Conservation (phyloP, 129 eudicot genomes). For the Mikania micrantha region DNA sequence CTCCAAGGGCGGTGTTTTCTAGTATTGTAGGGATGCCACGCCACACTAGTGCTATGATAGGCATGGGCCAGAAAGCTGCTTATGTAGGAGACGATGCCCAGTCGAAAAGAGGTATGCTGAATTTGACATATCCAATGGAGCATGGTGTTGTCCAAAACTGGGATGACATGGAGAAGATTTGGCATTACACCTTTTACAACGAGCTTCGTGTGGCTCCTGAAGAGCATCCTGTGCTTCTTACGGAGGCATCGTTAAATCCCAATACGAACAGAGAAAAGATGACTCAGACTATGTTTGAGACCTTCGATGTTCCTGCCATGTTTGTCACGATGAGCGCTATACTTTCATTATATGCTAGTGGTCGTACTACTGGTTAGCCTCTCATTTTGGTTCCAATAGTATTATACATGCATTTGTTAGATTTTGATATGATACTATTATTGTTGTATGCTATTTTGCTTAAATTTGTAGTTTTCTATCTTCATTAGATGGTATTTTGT, state of each 20-base stretch:
- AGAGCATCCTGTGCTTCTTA: too few relatives aligned
- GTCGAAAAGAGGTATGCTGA: conserved; percentile 73
- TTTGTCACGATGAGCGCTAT: conserved; percentile 60
- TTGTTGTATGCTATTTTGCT: too few relatives aligned
- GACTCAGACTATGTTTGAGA: too few relatives aligned
- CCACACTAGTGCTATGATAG: conserved; percentile 70
- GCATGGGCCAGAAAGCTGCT: conserved; percentile 66
- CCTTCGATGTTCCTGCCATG: conserved; percentile 78
- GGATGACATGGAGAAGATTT: conserved; percentile 73
- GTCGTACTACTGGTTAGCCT: conserved; percentile 64
- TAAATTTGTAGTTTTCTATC: too few relatives aligned
- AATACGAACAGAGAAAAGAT: too few relatives aligned
- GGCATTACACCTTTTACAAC: too few relatives aligned
- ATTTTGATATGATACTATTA: not conserved
- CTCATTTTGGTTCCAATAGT: too few relatives aligned
- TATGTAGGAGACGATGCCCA: conserved; percentile 81
- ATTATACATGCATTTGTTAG: not conserved
- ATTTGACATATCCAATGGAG: conserved; percentile 67
- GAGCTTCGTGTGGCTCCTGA: too few relatives aligned
- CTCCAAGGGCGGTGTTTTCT: conserved; percentile 73
- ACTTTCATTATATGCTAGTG: conserved; percentile 71
- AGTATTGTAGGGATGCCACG: conserved; percentile 68
- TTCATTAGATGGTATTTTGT: too few relatives aligned
- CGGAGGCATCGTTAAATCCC: too few relatives aligned
- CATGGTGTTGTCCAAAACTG: conserved; percentile 81